Evolutionary conservation across 2,329 filamentous ascomycete species (phyloP), one percentile per base, ranked within the genome.

Genomic region (Ophiostoma quercus): DNA sequence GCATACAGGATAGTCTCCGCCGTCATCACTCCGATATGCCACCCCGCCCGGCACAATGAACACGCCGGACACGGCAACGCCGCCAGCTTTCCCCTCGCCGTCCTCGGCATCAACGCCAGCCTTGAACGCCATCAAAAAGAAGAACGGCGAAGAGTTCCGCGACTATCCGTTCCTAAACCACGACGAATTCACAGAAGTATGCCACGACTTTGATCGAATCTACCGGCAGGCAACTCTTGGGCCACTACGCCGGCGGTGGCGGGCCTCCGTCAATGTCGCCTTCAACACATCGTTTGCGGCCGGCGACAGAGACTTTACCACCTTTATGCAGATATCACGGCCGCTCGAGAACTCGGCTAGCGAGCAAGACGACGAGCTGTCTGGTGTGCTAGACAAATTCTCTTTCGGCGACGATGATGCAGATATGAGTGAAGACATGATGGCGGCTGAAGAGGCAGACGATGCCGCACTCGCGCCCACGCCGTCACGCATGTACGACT

Each of bases 101-200:
- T 2, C 63, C 16, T 14, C 34, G n/a, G 8, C 43, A 5, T n/a
- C 14, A 7, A 16, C 16, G 62, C 37, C 19, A 11, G 37, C 34
- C 43, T 47, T n/a, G 3, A 12, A n/a, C 11, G 37, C 34, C 16
- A 19, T 2, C 19, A 66, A 66, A 8, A 29, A 63, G 4, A 65
- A 65, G 32, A 34, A 22, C 32, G 37, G 65, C 65, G 39, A 14
- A 3, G 65, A 66, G 65, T 66, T 66, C n/a, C 37, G 39, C 39
- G 65, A 66, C 37, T 66, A 89, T 75, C 90, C 90, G 7, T 85
- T 84, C 71, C 82, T 92, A 37, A 84, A 79, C 12, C 75, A 79
- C 12, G 83, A 86, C 57, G 89, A 92, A 75, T 92, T 92, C 73
- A 79, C 85, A 68, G 83, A 87, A 75, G 85, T 84, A 69, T 92